Conservation (phyloP, 768 basidiomycete genomes). For the Trametes coccinea region DNA sequence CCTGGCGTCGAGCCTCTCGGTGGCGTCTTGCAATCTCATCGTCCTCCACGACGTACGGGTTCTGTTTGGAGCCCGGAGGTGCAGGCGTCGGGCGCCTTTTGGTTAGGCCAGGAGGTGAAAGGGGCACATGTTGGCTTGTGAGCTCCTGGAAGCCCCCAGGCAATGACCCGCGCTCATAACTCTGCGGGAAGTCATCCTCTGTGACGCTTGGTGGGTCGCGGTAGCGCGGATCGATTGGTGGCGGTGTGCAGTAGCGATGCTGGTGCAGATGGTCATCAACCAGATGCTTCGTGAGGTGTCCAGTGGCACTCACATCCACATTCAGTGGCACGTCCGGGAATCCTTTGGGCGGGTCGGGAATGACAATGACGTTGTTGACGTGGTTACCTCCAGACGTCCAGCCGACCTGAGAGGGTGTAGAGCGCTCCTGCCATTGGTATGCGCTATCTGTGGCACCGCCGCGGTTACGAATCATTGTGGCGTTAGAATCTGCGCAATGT, state of each 20-base stretch:
- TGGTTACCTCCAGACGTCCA: neutral
- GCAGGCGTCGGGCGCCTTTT: neutral
- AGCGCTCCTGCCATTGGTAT: neutral
- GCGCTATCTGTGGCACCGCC: neutral
- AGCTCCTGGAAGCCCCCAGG: slow-evolving; percentile 4
- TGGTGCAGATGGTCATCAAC: neutral
- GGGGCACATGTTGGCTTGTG: neutral
- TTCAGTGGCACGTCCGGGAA: slow-evolving; percentile 17
- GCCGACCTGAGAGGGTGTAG: neutral
- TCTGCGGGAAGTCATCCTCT: slow-evolving; percentile 11
- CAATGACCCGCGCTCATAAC: neutral
- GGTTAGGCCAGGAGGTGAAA: too few relatives aligned
- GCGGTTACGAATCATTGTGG: slow-evolving; percentile 1
- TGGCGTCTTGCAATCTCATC: neutral
- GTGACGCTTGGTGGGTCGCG: neutral
- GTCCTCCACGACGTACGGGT: slow-evolving; percentile 15
- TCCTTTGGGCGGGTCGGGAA: neutral
- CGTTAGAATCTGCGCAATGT: too few relatives aligned
- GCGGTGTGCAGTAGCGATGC: slow-evolving; percentile 19
- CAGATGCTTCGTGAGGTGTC: too few relatives aligned
- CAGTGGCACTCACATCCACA: slow-evolving; percentile 1
- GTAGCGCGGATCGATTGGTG: slow-evolving; percentile 10
- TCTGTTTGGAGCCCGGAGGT: neutral
- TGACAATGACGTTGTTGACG: neutral
- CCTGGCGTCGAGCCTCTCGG: neutral